phyloP scores from a whole-genome alignment of 78 protist species.

The Chrysochromulina tobinii region DNA sequence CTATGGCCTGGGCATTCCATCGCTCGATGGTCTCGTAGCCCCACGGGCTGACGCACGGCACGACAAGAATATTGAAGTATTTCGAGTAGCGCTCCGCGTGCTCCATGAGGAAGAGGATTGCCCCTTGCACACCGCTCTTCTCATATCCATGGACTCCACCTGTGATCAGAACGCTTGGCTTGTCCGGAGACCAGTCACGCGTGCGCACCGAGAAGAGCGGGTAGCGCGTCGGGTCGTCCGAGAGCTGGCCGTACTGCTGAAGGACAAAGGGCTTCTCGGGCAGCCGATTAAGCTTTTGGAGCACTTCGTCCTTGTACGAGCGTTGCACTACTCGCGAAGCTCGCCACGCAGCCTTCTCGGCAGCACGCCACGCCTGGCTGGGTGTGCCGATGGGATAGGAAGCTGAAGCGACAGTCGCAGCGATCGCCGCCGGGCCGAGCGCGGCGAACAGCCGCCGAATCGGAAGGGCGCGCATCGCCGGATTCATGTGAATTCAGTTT shows the following conservation, averaged over 20 bases:
- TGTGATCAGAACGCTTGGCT: slow-evolving; percentile 39
- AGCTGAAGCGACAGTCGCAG: too few species aligned
- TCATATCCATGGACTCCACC: slow-evolving; percentile 64
- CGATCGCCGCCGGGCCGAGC: too few species aligned
- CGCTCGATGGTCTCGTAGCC: slow-evolving; percentile 51
- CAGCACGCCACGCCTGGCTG: slow-evolving; percentile 30
- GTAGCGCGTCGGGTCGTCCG: neutral
- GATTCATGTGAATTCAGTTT: too few species aligned
- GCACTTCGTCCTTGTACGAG: slow-evolving; percentile 20
- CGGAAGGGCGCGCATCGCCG: too few species aligned
- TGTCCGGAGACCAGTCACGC: neutral
- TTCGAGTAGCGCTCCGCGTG: neutral
- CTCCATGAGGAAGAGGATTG: slow-evolving; percentile 29
- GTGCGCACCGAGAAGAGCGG: neutral
- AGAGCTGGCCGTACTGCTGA: slow-evolving; percentile 18
- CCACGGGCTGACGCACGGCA: slow-evolving; percentile 58
- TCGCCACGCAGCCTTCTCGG: slow-evolving; percentile 28
- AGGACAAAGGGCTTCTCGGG: neutral
- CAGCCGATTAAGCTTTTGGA: neutral
- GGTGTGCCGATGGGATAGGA: slow-evolving; percentile 40
- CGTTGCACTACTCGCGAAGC: neutral
- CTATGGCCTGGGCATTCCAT: slow-evolving; percentile 47
- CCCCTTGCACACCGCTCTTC: slow-evolving; percentile 59
- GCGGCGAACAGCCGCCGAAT: too few species aligned
- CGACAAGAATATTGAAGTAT: neutral